These are phyloP conservation scores for Rhizopogon salebrosus DNA, from an alignment of 768 basidiomycete genomes.

Conservation along the genomic window DNA sequence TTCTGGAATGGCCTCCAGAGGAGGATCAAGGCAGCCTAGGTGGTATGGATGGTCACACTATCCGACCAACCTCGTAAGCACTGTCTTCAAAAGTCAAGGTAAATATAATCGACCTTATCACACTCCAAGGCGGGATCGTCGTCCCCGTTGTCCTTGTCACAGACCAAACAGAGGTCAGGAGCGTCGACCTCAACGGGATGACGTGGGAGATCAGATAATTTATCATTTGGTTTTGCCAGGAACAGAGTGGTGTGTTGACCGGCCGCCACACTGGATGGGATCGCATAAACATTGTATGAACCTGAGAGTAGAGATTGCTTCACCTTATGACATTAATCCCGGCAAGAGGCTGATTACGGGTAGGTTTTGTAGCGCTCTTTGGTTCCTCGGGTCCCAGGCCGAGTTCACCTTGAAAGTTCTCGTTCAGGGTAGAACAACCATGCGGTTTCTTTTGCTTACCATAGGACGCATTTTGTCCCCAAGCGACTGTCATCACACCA, in stretches of 20 bases:
- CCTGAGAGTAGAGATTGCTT: constrained; percentile 37
- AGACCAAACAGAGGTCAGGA: constrained; percentile 66
- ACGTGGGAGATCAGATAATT: constrained; percentile 71
- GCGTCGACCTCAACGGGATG: constrained; percentile 73
- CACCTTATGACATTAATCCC: constrained; percentile 70
- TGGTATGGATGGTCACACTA: constrained; percentile 92
- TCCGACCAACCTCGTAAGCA: neutral
- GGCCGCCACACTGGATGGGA: constrained; percentile 58
- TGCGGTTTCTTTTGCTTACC: constrained; percentile 32
- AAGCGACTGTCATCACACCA: constrained; percentile 77
- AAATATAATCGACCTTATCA: constrained; percentile 63
- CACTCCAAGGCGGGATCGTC: constrained; percentile 79
- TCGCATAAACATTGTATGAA: constrained; percentile 1
- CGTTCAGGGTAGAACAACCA: neutral
- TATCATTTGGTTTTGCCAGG: constrained; percentile 70
- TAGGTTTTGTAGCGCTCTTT: constrained; percentile 85
- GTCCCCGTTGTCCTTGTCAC: constrained; percentile 64
- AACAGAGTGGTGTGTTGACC: constrained; percentile 86
- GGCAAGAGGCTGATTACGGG: constrained; percentile 59
- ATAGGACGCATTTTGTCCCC: constrained; percentile 85
- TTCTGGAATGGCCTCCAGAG: constrained; percentile 70
- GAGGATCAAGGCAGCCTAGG: constrained; percentile 73
- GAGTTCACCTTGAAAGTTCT: constrained; percentile 53
- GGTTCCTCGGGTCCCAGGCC: constrained; percentile 76
- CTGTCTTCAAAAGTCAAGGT: neutral